A percentile compares a stretch with the other conserved stretches of the same genome.
Evolutionary conservation across 371 early-diverging fungal genomes (phyloP).

Genomic region (Coemansia sp.): DNA sequence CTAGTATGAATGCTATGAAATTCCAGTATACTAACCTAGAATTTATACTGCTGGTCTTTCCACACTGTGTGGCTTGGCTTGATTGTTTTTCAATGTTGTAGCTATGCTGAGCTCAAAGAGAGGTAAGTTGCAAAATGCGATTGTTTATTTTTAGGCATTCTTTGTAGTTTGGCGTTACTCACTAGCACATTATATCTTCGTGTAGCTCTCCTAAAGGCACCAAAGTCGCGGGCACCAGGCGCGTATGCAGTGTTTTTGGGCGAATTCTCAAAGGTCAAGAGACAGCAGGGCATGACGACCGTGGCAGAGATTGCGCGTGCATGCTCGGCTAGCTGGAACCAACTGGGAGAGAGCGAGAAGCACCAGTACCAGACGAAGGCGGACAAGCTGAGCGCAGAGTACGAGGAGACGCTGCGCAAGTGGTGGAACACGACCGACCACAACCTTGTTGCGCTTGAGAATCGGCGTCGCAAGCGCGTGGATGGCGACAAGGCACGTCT

Average conservation of each 20-base stretch:
- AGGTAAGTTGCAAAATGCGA: neutral
- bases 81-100: neutral
- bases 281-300: neutral
- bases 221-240: conserved; percentile 1
- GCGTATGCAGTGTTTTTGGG: conserved; percentile 17
- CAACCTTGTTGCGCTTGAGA: conserved; percentile 35
- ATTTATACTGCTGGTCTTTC: neutral
- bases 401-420: conserved; percentile 14
- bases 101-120: conserved; percentile 13
- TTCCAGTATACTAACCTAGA: neutral
- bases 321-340: conserved; percentile 16
- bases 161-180: too few species aligned
- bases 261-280: neutral
- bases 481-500: conserved; percentile 54
- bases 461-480: conserved; percentile 36
- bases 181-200: neutral
- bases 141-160: neutral
- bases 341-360: conserved; percentile 18
- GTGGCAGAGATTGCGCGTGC: conserved; percentile 11
- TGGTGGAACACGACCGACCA: conserved; percentile 43
- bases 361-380: neutral
- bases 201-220: conserved; percentile 16
- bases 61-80: neutral
- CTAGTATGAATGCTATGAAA: neutral
- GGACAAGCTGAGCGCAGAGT: neutral